Conservation (phyloP, 805 yeast species). For the Cyberlindnera bimundalis region DNA sequence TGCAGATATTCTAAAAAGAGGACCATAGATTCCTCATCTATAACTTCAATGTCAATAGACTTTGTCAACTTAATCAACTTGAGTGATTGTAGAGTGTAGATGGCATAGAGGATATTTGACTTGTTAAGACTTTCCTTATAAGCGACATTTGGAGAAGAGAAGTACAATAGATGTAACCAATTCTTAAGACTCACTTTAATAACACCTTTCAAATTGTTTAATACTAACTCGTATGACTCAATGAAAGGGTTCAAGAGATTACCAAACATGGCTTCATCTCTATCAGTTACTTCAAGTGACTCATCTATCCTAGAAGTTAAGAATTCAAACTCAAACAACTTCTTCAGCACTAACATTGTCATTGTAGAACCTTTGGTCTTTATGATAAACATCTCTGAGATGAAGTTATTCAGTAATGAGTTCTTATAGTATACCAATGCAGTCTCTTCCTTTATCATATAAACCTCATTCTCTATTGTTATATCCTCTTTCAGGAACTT, state of each 20-base stretch:
- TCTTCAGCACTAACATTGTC: conserved; percentile 12
- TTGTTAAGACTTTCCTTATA: conserved; percentile 24
- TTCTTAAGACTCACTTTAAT: conserved; percentile 15
- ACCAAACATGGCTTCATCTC: conserved; percentile 11
- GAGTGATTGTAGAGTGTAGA: conserved; percentile 21
- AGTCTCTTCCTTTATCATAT: conserved; percentile 17
- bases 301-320: conserved; percentile 16
- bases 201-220: conserved; percentile 17
- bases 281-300: not conserved
- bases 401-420: conserved; percentile 20
- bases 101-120: conserved; percentile 22
- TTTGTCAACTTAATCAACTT: conserved; percentile 15
- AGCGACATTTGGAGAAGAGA: conserved; percentile 15
- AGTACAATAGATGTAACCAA: conserved; percentile 24
- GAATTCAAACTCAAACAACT: conserved; percentile 22
- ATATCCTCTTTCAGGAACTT: conserved; percentile 18
- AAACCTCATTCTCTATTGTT: conserved; percentile 1
- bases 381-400: conserved; percentile 19
- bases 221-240: conserved; percentile 23
- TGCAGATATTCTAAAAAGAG: conserved; percentile 12
- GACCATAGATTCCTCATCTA: conserved; percentile 13
- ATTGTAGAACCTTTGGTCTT: conserved; percentile 5
- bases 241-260: conserved; percentile 22
- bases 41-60: conserved; percentile 12
- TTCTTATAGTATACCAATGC: conserved; percentile 24